Conservation (phyloP, 768 basidiomycete genomes). For the Lentinula raphanica region DNA sequence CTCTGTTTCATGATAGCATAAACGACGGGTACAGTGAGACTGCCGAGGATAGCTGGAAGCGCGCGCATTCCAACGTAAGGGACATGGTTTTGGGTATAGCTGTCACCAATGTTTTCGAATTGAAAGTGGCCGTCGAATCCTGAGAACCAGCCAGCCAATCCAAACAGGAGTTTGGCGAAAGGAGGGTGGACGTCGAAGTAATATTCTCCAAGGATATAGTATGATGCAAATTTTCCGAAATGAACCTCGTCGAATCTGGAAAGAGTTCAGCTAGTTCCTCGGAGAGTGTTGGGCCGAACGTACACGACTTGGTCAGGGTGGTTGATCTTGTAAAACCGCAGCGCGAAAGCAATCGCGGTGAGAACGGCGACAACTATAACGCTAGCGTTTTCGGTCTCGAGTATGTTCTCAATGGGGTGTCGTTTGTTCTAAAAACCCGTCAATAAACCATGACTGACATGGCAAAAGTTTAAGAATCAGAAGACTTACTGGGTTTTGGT, state of each 20-base stretch:
- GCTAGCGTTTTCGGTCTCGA: conserved; percentile 64
- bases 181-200: conserved; percentile 99
- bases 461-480: conserved; percentile 11
- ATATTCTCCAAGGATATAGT: conserved; percentile 90
- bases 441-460: conserved; percentile 4
- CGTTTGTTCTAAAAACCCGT: conserved; percentile 39
- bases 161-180: conserved; percentile 92
- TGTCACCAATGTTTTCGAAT: conserved; percentile 95
- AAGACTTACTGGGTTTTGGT: conserved; percentile 41
- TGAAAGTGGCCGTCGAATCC: conserved; percentile 93
- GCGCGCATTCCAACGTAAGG: conserved; percentile 93
- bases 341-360: conserved; percentile 71
- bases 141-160: conserved; percentile 91
- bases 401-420: conserved; percentile 52
- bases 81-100: conserved; percentile 79
- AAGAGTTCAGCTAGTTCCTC: neutral
- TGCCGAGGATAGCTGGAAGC: conserved; percentile 86
- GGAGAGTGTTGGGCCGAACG: conserved; percentile 25
- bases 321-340: conserved; percentile 92
- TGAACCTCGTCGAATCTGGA: conserved; percentile 94
- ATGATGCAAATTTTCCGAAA: conserved; percentile 96
- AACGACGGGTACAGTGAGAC: conserved; percentile 84
- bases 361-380: conserved; percentile 54
- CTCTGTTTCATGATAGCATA: conserved; percentile 98
- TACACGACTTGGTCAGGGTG: conserved; percentile 94